Base-by-base conservation (phyloP, 306 rosid genomes). In the Pyrus betulifolia region DNA sequence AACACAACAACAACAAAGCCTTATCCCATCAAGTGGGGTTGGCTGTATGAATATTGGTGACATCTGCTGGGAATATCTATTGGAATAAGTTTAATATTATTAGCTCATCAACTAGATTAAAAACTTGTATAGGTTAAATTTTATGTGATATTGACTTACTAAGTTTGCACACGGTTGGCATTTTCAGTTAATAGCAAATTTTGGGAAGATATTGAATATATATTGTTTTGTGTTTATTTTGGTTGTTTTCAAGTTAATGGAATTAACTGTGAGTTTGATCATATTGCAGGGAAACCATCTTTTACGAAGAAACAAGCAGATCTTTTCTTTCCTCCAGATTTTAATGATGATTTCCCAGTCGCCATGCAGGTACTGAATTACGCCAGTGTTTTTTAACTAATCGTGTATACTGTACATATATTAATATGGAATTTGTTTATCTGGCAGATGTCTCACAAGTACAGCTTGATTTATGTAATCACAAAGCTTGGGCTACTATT, bases 301-400 rank as follows among this genome's bases (percentile, higher is more conserved):
- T 96, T 96, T 86, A 76, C 97, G 11, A 92, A 96, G 93, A 96
- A 96, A 83, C 99, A 96, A 80, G 98, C 99, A 35, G 99, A 92
- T 86, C 93, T 96, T 59, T 96, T 92, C 93, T 96, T 96, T 78
- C 99, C 99, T 67, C 99, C 99, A 25, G 99, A 96, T 88, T 96
- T 96, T 87, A 93, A 91, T 10, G 99, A 96, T 76, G 99, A 96
- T 82, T 96, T 96, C 81, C 99, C 99, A 59, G 99, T 96, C 81
- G 82, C 99, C 66, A 96, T 96, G 98, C 99, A 96, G 99, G 99
- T 96, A 82, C 19, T 4, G 62, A 76, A 77, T 78, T 76, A 40
- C 35, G 60, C 68, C 74, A 72, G 18, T 71, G 70, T 77, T 78
- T 82, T 82, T 72, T 75, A 55, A 67, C 38, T 71, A 78, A 61